Conservation (phyloP, 1,284 basidiomycete genomes). For the Volvariella volvacea region DNA sequence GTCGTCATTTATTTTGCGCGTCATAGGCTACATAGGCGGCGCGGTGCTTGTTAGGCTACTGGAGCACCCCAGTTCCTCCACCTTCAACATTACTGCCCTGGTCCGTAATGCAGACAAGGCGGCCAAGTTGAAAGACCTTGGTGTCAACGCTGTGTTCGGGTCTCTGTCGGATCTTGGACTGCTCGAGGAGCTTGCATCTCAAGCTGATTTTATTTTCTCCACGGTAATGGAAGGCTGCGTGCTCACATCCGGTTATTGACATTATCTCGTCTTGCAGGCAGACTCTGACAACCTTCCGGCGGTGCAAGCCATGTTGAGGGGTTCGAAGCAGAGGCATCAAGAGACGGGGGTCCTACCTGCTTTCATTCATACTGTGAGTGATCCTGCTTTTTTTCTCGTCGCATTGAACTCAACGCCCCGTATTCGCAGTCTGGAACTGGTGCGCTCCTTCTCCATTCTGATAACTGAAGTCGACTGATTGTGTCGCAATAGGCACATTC, state of each 20-base stretch:
- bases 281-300: conserved; percentile 29
- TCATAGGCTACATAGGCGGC: conserved; percentile 36
- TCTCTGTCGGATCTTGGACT: conserved; percentile 28
- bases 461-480: too few species aligned
- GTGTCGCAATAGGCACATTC: conserved; percentile 14
- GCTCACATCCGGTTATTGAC: too few species aligned
- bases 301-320: conserved; percentile 29
- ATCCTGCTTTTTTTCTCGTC: background rate
- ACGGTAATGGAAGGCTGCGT: too few species aligned
- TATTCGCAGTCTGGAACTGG: conserved; percentile 13
- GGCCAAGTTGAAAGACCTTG: conserved; percentile 26
- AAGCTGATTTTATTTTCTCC: conserved; percentile 27
- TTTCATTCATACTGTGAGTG: conserved; percentile 34
- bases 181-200: conserved; percentile 20
- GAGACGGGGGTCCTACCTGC: conserved; percentile 27
- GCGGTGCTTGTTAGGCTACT: conserved; percentile 32
- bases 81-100: conserved; percentile 32
- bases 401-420: background rate
- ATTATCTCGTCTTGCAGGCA: conserved; percentile 23
- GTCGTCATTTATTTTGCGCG: background rate
- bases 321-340: conserved; percentile 28
- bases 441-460: background rate
- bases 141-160: conserved; percentile 30
- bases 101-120: conserved; percentile 35
- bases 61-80: conserved; percentile 23